A percentile compares a stretch with the other conserved stretches of the same genome.
These are phyloP conservation scores for Solanum microdontum DNA, from an alignment of 257 asterid species.

Conservation along the genomic window DNA sequence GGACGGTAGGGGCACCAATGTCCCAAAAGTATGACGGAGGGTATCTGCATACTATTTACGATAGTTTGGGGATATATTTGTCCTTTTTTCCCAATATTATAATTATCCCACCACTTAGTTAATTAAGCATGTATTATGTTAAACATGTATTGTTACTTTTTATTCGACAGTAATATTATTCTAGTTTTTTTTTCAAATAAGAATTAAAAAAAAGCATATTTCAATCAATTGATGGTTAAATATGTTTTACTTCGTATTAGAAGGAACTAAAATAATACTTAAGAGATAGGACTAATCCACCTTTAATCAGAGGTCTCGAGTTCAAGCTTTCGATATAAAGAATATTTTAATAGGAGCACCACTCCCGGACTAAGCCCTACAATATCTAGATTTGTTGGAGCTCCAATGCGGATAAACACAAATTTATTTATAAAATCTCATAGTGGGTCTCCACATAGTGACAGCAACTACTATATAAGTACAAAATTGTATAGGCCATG, in stretches of 20 bases:
- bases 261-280: no score
- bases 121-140: not conserved
- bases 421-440: not conserved
- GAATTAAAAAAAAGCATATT: not conserved
- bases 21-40: no score
- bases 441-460: conserved; percentile 7
- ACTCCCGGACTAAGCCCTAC: not conserved
- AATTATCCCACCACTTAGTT: not conserved
- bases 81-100: no score
- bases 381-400: no score
- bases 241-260: not conserved
- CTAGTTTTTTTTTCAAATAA: not conserved
- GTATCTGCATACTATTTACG: no score
- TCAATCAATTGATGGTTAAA: not conserved
- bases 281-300: no score
- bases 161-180: not conserved
- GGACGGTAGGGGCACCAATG: no score
- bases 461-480: not conserved
- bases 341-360: no score
- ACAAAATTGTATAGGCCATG: conserved; percentile 15
- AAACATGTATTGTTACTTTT: not conserved
- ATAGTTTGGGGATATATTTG: no score
- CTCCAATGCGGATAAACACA: not conserved
- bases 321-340: accelerated
- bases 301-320: accelerated